Conservation (phyloP, 2,329 filamentous ascomycete genomes). For the Colletotrichum musicola region DNA sequence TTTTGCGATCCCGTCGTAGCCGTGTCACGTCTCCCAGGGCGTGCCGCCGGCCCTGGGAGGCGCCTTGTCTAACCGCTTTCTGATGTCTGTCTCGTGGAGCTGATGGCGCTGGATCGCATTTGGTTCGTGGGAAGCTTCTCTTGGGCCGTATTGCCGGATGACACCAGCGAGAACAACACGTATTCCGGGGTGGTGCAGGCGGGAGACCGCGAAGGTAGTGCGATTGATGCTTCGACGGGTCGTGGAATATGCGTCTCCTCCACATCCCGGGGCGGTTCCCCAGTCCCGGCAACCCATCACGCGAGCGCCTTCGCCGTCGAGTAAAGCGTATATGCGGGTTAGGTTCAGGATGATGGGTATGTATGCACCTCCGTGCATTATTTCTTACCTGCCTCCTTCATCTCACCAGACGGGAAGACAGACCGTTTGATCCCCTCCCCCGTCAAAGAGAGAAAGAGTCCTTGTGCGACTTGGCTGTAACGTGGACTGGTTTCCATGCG, state of each 20-base stretch:
- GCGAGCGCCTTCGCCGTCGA: slow-evolving; percentile 13
- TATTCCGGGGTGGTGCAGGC: too few species aligned
- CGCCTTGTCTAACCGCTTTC: slow-evolving; percentile 16
- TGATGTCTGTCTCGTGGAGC: not conserved
- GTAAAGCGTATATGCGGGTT: not conserved
- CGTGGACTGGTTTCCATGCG: slow-evolving; percentile 13
- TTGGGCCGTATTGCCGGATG: not conserved
- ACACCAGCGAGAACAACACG: too few species aligned
- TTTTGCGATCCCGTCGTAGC: slow-evolving; percentile 18
- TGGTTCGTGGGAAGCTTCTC: not conserved
- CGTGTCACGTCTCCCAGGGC: slow-evolving; percentile 20
- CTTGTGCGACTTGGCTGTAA: slow-evolving; percentile 26
- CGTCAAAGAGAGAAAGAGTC: too few species aligned
- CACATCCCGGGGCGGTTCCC: slow-evolving; percentile 24
- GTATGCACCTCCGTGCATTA: too few species aligned
- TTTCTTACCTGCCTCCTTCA: too few species aligned
- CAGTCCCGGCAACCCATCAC: slow-evolving; percentile 23
- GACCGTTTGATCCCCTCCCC: too few species aligned
- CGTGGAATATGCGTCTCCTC: slow-evolving; percentile 5
- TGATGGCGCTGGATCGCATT: not conserved
- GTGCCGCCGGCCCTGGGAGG: slow-evolving; percentile 1
- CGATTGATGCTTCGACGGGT: not conserved
- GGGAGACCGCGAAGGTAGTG: too few species aligned
- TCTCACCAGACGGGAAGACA: too few species aligned
- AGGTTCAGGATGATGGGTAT: too few species aligned